Evolutionary conservation across 2,329 filamentous ascomycete species (phyloP).

Genomic region (Parasarocladium wereldwijsianum): DNA sequence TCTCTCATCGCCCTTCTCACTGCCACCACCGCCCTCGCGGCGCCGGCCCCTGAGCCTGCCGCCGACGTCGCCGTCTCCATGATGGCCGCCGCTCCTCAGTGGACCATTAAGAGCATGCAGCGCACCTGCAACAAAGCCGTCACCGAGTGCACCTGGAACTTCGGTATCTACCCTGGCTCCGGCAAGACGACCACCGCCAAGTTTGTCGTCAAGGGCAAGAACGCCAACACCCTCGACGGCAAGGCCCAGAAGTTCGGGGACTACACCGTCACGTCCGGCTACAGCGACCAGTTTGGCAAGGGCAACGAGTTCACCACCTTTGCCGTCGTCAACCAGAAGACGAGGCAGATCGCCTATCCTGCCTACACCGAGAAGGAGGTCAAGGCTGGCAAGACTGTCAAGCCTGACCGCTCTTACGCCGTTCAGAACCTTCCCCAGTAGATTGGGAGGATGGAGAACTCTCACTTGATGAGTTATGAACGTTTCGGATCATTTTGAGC

Average conservation of each 20-base stretch:
- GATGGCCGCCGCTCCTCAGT: conserved; percentile 24
- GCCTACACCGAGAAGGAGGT: conserved; percentile 39
- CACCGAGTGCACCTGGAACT: conserved; percentile 19
- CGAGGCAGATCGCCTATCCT: conserved; percentile 33
- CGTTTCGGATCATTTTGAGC: too few relatives aligned
- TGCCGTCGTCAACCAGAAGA: conserved; percentile 27
- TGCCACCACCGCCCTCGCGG: conserved; percentile 19
- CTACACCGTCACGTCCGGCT: conserved; percentile 37
- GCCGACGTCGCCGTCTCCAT: conserved; percentile 17
- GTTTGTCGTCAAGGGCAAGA: conserved; percentile 15
- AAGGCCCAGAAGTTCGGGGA: conserved; percentile 26
- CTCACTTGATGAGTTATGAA: too few relatives aligned
- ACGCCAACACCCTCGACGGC: conserved; percentile 21
- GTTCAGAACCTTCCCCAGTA: conserved; percentile 6
- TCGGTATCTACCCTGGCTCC: conserved; percentile 19
- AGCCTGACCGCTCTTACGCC: conserved; percentile 31
- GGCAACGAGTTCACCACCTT: conserved; percentile 39
- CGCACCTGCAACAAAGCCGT: conserved; percentile 21
- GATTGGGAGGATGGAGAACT: too few relatives aligned
- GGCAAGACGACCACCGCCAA: conserved; percentile 2
- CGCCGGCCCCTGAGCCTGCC: conserved; percentile 17
- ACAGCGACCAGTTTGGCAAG: conserved; percentile 39
- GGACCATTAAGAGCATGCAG: conserved; percentile 20
- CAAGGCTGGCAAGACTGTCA: conserved; percentile 25
- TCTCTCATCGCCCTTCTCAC: conserved; percentile 18